Evolutionary conservation across 768 basidiomycete genomes (phyloP).

Genomic region (Mycena leptocephala): DNA sequence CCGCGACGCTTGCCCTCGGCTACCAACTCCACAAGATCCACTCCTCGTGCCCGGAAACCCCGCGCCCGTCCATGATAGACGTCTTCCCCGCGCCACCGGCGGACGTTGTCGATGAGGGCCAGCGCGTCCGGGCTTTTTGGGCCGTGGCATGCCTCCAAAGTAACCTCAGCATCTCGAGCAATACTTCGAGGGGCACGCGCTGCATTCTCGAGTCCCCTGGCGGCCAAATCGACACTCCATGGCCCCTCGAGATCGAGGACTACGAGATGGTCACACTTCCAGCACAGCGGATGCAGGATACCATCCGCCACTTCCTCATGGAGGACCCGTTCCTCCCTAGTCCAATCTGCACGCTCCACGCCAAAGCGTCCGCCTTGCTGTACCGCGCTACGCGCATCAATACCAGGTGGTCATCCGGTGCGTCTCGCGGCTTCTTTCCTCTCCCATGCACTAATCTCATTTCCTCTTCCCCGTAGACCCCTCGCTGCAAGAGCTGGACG

Average conservation of each 20-base stretch:
- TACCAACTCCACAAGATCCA: slow-evolving; percentile 20
- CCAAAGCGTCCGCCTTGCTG: slow-evolving; percentile 30
- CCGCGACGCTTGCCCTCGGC: too few relatives aligned
- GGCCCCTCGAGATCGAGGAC: slow-evolving; percentile 33
- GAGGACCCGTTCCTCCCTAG: not conserved
- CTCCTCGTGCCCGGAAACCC: not conserved
- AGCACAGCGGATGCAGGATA: not conserved
- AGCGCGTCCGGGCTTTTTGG: slow-evolving; percentile 39
- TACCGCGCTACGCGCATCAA: slow-evolving; percentile 21
- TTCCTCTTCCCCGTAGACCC: not conserved
- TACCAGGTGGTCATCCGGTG: slow-evolving; percentile 22
- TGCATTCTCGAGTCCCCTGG: slow-evolving; percentile 18
- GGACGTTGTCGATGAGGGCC: slow-evolving; percentile 31
- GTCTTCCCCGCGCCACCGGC: slow-evolving; percentile 1
- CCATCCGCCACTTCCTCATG: not conserved
- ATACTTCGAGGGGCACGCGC: not conserved
- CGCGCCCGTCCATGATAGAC: not conserved
- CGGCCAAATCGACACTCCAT: slow-evolving; percentile 29
- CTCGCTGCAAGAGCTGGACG: too few relatives aligned
- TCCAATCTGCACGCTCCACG: not conserved
- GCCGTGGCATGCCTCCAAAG: slow-evolving; percentile 28
- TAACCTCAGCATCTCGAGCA: slow-evolving; percentile 3
- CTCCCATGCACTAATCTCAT: not conserved
- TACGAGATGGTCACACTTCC: not conserved
- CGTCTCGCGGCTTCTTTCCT: not conserved